A percentile compares a stretch with the other conserved stretches of the same genome.
Conservation (phyloP, 495 filamentous ascomycete species). For the Aspergillus egyptiacus region DNA sequence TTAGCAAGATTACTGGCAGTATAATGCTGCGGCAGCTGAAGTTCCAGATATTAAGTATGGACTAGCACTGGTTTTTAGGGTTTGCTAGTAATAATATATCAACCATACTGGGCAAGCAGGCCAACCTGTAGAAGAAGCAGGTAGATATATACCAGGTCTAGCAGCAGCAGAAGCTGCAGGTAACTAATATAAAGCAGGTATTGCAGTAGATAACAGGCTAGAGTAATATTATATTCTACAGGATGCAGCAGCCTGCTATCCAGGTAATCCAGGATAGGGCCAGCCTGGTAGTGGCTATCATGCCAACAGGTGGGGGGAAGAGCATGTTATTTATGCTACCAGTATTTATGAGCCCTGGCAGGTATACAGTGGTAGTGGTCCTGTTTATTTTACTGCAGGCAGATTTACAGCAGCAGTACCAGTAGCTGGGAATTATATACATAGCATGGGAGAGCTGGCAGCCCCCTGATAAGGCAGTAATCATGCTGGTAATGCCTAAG, state of each 20-base stretch:
- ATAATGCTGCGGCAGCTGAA: not conserved
- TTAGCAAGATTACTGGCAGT: not conserved
- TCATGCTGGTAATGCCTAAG: not conserved
- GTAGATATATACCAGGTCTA: not conserved
- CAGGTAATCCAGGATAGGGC: not conserved
- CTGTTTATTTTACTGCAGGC: not conserved
- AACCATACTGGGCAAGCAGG: not conserved
- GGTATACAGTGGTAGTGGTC: not conserved
- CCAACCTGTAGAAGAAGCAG: not conserved
- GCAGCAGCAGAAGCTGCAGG: not conserved
- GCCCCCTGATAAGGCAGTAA: not conserved
- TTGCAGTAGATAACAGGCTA: not conserved
- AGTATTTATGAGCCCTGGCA: not conserved
- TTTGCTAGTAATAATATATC: not conserved
- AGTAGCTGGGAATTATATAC: not conserved
- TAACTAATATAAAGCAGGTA: not conserved
- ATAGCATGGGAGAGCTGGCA: not conserved
- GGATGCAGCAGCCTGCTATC: not conserved
- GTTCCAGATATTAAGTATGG: not conserved
- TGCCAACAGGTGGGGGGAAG: not conserved
- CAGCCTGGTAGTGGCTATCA: not conserved
- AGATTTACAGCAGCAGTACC: not conserved
- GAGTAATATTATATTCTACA: not conserved
- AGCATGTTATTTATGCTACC: conserved; percentile 1
- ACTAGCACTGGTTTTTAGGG: not conserved